Conservation (phyloP, 2,329 filamentous ascomycete species). For the Penicillium sp. region DNA sequence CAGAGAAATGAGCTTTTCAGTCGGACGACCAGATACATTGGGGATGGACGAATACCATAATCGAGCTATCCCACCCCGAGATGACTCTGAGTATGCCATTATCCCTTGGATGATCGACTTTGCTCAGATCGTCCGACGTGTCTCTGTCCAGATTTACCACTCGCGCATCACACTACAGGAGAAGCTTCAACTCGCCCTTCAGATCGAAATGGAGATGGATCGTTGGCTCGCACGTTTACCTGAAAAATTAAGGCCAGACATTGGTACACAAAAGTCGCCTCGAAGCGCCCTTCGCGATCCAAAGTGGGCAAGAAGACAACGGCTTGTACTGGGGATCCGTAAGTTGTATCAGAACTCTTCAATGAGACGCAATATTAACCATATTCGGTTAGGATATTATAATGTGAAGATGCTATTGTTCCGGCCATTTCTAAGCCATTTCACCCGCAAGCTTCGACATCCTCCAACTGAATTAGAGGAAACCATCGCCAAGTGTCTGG, state of each 20-base stretch:
- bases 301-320: conserved; percentile 39
- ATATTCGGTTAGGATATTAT: conserved; percentile 32
- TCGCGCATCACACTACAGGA: conserved; percentile 34
- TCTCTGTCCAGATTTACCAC: conserved; percentile 44
- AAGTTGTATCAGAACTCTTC: conserved; percentile 9
- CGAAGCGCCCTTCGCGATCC: conserved; percentile 35
- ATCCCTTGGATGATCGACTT: conserved; percentile 45
- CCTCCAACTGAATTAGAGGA: conserved; percentile 28
- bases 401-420: conserved; percentile 44
- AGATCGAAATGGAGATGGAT: conserved; percentile 40
- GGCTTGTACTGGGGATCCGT: conserved; percentile 42
- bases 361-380: neutral
- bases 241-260: conserved; percentile 32
- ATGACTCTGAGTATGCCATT: conserved; percentile 39
- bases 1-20: conserved; percentile 50
- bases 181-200: conserved; percentile 35
- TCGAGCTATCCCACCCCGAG: conserved; percentile 37
- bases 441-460: conserved; percentile 29
- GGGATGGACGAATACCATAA: conserved; percentile 53
- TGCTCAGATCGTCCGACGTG: conserved; percentile 41
- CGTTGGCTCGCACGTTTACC: conserved; percentile 37
- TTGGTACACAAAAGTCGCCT: conserved; percentile 20
- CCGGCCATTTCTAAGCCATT: conserved; percentile 36
- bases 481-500: conserved; percentile 39
- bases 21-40: conserved; percentile 51